Evolutionary conservation across 805 yeast species (phyloP).

Genomic region (Kluyveromyces aestuarii): DNA sequence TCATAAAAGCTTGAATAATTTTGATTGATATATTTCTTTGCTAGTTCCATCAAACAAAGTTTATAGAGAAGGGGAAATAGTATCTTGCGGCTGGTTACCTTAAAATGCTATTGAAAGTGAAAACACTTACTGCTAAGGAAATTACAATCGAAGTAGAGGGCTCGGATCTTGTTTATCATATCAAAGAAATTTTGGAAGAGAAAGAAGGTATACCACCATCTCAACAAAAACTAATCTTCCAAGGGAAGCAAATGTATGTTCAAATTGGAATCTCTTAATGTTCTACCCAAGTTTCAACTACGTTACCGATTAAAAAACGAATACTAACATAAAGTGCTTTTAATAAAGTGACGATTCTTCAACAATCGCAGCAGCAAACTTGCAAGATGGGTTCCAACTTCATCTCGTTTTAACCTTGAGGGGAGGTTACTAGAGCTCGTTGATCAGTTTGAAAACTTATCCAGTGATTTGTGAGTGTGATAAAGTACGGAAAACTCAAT

Average conservation of each 20-base stretch:
- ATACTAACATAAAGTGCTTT: neutral
- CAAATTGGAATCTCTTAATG: neutral
- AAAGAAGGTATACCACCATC: constrained; percentile 96
- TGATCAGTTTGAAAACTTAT: neutral
- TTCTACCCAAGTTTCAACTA: neutral
- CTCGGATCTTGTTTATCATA: constrained; percentile 42
- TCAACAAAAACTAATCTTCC: constrained; percentile 84
- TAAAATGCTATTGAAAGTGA: constrained; percentile 19
- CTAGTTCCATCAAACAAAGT: no score
- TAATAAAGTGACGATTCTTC: constrained; percentile 52
- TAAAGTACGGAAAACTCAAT: neutral
- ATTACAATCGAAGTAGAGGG: constrained; percentile 28
- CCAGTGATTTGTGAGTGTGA: neutral
- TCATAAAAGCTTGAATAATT: neutral
- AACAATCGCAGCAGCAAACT: constrained; percentile 62
- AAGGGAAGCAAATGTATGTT: constrained; percentile 81
- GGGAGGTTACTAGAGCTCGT: constrained; percentile 48
- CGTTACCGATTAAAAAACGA: no score
- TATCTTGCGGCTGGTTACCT: neutral
- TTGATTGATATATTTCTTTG: neutral
- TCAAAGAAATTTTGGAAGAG: constrained; percentile 90
- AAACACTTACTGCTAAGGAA: constrained; percentile 30
- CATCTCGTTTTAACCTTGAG: constrained; percentile 88
- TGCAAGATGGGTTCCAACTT: constrained; percentile 76
- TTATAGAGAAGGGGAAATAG: neutral